Base-by-base conservation (phyloP, 176 grass and related monocot species). In the Carex cristatella region DNA sequence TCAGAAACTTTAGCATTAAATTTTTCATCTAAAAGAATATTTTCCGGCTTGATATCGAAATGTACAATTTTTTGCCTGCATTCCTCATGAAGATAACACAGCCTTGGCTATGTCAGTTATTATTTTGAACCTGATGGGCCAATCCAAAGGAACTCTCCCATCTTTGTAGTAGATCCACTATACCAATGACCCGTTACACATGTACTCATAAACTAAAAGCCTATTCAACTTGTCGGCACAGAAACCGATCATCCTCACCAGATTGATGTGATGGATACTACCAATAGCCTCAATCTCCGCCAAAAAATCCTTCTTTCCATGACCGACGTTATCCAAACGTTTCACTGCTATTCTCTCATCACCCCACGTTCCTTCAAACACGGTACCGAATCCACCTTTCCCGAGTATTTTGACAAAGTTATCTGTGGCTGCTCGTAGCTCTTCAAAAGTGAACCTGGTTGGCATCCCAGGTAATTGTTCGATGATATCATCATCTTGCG, bases 71-170 rank as follows among this genome's bases (percentile, higher is more conserved):
- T 85, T 16, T 92, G 84, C 0, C 38, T 80, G 12, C 90, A 92
- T 5, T 89, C 88, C 10, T 92, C 84, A 42, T 94, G 88, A 78
- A 94, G 90, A 69, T 94, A 94, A 33, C 82, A 51, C 8, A 94
- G 18, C 55, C 56, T 84, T 92, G 7, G 90, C 86, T 9, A 94
- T 85, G 14, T 86, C 63, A 0, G 51, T 53, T 15, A 92, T 61
- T 28, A 95, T 91, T 18, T 61, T 79, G 11, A 2, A 18, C 10
- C 78, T 85, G 3, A 23, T 87, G 12, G 54, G 15, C 90, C 88
- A 95, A 86, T 87, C 79, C 14, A 92, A 74, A 55, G 68, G 16
- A 30, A 8, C 14, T 79, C 40, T 71, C 0, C 62, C 75, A 28
- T 86, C 23, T 31, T 8, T 80, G 74, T 40, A 81, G 68, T 79